phyloP scores from a whole-genome alignment of 768 basidiomycete species.

The Mrakia frigida region DNA sequence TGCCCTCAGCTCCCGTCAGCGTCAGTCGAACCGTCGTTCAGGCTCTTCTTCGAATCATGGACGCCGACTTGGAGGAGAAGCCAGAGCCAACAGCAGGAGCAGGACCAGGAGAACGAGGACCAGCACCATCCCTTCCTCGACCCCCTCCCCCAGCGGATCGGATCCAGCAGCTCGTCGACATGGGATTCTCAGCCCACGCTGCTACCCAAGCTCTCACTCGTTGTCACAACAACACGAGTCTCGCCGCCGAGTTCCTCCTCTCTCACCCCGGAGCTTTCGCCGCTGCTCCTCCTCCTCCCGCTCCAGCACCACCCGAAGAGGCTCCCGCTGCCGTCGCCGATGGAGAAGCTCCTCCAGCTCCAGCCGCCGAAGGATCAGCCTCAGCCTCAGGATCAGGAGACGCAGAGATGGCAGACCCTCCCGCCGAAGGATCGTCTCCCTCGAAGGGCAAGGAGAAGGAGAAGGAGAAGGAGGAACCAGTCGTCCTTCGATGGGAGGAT shows the following conservation, averaged over 20 bases:
- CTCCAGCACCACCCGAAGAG: constrained; percentile 53
- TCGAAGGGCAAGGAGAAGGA: constrained; percentile 30
- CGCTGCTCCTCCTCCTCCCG: constrained; percentile 38
- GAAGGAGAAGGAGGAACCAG: neutral
- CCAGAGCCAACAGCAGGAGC: constrained; percentile 47
- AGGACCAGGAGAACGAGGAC: constrained; percentile 37
- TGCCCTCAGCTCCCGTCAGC: constrained; percentile 62
- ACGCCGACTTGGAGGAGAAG: constrained; percentile 71
- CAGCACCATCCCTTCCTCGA: constrained; percentile 37
- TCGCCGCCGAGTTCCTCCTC: constrained; percentile 81
- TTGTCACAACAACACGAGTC: constrained; percentile 78
- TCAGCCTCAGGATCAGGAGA: constrained; percentile 14
- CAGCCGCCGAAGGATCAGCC: neutral
- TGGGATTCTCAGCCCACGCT: constrained; percentile 92
- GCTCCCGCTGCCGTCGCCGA: constrained; percentile 38
- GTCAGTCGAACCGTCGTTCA: constrained; percentile 71
- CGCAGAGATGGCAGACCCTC: constrained; percentile 19
- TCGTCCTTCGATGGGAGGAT: constrained; percentile 46
- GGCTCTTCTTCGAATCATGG: constrained; percentile 71
- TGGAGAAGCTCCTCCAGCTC: neutral
- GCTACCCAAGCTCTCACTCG: constrained; percentile 77
- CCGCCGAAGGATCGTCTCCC: neutral
- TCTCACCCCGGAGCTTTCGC: constrained; percentile 68
- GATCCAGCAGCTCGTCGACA: constrained; percentile 79
- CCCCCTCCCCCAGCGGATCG: constrained; percentile 54